Conservation (phyloP, 2,329 filamentous ascomycete species). For the Ceratocystis huliohia region DNA sequence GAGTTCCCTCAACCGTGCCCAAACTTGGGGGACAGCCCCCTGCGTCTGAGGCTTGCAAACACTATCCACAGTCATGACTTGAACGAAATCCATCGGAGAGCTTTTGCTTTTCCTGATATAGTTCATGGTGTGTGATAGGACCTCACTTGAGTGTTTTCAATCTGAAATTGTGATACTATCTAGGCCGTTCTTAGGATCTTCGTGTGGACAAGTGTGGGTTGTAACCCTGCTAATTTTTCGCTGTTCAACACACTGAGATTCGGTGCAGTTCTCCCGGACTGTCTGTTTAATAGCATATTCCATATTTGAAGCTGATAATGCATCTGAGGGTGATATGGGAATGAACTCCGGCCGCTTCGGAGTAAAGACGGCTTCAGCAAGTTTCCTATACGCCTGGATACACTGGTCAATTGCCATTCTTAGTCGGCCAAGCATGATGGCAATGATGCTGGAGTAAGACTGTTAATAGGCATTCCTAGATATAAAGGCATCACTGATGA, state of each 20-base stretch:
- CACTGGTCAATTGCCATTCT: neutral
- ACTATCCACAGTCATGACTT: no score
- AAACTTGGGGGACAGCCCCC: no score
- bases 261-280: neutral
- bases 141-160: no score
- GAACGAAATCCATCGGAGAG: no score
- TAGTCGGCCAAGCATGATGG: neutral
- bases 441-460: neutral
- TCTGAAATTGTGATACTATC: no score
- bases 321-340: neutral
- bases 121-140: no score
- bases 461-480: neutral
- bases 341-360: neutral
- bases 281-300: neutral
- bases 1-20: no score
- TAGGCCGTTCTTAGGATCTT: neutral
- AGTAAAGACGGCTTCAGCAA: neutral
- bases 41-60: no score
- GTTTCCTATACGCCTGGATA: neutral
- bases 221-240: neutral
- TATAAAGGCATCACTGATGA: neutral
- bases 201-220: neutral
- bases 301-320: neutral
- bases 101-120: no score
- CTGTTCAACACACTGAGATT: neutral